Base-by-base conservation (phyloP, 2,329 filamentous ascomycete species). In the Zymoseptoria pseudotritici region DNA sequence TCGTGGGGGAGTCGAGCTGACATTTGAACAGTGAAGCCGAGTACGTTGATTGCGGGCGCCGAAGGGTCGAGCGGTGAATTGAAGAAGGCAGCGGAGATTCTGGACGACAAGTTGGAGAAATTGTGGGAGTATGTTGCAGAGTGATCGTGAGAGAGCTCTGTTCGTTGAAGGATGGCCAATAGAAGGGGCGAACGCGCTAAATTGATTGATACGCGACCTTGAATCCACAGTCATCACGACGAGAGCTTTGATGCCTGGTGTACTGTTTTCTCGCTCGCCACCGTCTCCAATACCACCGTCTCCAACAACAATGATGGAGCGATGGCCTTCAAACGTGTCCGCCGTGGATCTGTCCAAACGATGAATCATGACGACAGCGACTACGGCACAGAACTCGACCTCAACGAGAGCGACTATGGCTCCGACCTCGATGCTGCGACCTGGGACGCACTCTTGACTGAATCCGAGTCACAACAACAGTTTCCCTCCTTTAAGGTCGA, bases 401-500 rank as follows among this genome's bases (percentile, higher is more conserved):
- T 59, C 19, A 62, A 64, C 19, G 67, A 76, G 53, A 85, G 82
- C 71, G 83, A 86, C 65, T 87, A 87, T 79, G 85, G 83, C 62
- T 85, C 83, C 4, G 85, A 88, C 62, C 80, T 87, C 65, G 83
- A 86, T 73, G 80, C 83, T 63, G 77, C 78, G 53, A 73, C 82
- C 36, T 67, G 86, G 58, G 77, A 78, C 66, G 74, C 78, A 49
- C 70, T 86, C 29, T 73, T 86, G 56, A 75, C 77, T 54, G 73
- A 79, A 65, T 73, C 78, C 57, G 73, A 73, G 50, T 65, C 73
- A 22, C 72, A 74, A 52, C 57, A 9, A 10, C 57, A 22, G 51
- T 19, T 5, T 21, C 54, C 5, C 49, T 11, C 55, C 10, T 19
- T 56, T 54, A 55, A 54, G 42, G 49, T 22, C 57, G 42, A 53